Conservation (phyloP, 2,329 filamentous ascomycete species). For the Aurifilum marmelostoma region DNA sequence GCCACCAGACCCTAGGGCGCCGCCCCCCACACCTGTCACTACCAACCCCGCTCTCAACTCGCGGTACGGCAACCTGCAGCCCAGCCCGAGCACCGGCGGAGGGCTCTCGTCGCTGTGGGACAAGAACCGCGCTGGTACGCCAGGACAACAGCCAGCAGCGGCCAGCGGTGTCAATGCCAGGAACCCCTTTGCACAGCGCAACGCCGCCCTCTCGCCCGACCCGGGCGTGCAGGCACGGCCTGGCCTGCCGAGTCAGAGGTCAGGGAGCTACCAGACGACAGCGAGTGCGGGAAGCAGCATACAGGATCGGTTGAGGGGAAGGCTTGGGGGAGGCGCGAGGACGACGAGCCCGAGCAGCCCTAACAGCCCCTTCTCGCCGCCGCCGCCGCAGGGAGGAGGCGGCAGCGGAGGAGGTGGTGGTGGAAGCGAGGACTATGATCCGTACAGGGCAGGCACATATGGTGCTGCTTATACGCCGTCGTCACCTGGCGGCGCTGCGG, state of each 20-base stretch:
- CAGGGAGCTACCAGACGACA: slow-evolving; percentile 71
- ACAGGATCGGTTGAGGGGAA: slow-evolving; percentile 80
- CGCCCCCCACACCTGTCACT: slow-evolving; percentile 58
- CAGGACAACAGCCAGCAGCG: neutral
- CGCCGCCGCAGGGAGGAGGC: slow-evolving; percentile 36
- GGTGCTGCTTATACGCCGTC: slow-evolving; percentile 42
- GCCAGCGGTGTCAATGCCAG: slow-evolving; percentile 23
- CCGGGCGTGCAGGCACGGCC: slow-evolving; percentile 54
- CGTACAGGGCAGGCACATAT: slow-evolving; percentile 15
- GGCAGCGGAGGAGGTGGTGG: slow-evolving; percentile 21
- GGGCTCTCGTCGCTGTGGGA: slow-evolving; percentile 64
- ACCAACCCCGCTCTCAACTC: slow-evolving; percentile 49
- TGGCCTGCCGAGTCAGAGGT: slow-evolving; percentile 60
- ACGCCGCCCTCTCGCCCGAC: slow-evolving; percentile 39
- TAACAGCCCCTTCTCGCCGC: slow-evolving; percentile 52
- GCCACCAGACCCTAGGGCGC: slow-evolving; percentile 82
- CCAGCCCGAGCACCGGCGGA: slow-evolving; percentile 37
- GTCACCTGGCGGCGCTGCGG: slow-evolving; percentile 41
- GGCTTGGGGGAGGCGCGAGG: slow-evolving; percentile 67
- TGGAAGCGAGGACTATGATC: slow-evolving; percentile 32
- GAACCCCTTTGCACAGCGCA: slow-evolving; percentile 38
- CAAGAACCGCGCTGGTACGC: slow-evolving; percentile 36
- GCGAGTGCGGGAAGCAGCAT: slow-evolving; percentile 52
- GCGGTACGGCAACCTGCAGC: slow-evolving; percentile 53
- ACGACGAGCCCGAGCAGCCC: slow-evolving; percentile 56